phyloP scores from a whole-genome alignment of 179 eudicot genomes.

The Vitellaria paradoxa region DNA sequence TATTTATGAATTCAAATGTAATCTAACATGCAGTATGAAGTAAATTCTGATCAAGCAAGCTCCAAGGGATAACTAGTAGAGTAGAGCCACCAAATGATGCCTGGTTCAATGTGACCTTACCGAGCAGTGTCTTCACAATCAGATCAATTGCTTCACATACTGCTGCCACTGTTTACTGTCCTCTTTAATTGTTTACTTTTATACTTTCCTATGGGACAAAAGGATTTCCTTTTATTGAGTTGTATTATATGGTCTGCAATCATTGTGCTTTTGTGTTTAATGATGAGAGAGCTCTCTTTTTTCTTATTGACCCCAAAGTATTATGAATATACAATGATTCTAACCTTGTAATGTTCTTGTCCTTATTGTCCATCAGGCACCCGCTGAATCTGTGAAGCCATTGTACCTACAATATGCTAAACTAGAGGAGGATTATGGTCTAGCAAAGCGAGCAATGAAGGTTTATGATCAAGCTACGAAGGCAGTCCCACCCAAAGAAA shows the following conservation, averaged over 20 bases:
- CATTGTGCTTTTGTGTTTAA: neutral
- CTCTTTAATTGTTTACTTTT: neutral
- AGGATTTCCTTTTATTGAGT: neutral
- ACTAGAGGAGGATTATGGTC: slow-evolving; percentile 63
- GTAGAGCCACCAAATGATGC: neutral
- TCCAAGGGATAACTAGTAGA: neutral
- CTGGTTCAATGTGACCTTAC: neutral
- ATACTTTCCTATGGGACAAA: neutral
- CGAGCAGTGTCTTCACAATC: neutral
- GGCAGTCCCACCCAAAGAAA: slow-evolving; percentile 85
- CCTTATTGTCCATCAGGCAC: slow-evolving; percentile 1
- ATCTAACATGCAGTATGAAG: neutral
- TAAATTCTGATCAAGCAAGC: neutral
- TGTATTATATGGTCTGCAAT: neutral
- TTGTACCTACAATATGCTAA: slow-evolving; percentile 38
- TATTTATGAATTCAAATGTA: neutral
- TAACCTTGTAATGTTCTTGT: neutral
- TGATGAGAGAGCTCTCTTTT: neutral
- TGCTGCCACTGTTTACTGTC: neutral
- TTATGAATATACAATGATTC: neutral
- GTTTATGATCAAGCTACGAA: slow-evolving; percentile 89
- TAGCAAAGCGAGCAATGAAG: slow-evolving; percentile 91
- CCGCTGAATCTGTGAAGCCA: slow-evolving; percentile 46
- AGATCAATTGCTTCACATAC: neutral
- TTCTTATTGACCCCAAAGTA: neutral